Evolutionary conservation across 345 rosid genomes (phyloP).

Genomic region (Gossypium bickii): DNA sequence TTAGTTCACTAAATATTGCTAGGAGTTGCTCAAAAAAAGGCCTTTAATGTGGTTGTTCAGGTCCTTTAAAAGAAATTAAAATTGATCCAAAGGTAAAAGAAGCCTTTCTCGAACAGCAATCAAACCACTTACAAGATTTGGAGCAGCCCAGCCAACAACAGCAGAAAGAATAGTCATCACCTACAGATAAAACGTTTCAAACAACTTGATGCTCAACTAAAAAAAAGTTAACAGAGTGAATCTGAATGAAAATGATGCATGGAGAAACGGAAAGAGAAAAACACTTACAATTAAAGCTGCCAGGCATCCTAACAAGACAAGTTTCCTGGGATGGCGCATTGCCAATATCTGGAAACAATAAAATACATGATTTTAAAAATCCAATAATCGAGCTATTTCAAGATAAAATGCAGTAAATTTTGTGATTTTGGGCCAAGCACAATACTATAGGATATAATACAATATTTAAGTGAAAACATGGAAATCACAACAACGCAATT

Average conservation of each 20-base stretch:
- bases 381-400: not conserved
- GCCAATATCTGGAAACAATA: constrained; percentile 70
- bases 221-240: constrained; percentile 8
- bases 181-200: constrained; percentile 30
- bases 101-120: constrained; percentile 9
- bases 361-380: not conserved
- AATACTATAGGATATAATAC: not conserved
- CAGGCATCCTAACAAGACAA: constrained; percentile 85
- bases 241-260: not conserved
- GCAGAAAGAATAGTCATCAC: constrained; percentile 89
- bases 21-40: not conserved
- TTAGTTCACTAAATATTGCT: not conserved
- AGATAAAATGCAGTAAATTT: not conserved
- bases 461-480: not conserved
- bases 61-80: constrained; percentile 5
- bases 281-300: constrained; percentile 64
- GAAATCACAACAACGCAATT: no score
- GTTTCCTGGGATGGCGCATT: constrained; percentile 95
- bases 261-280: not conserved
- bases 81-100: constrained; percentile 4
- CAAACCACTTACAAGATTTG: constrained; percentile 66
- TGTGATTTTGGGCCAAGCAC: not conserved
- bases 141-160: constrained; percentile 88
- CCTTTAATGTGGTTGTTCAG: not conserved
- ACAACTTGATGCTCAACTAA: not conserved